These are phyloP conservation scores for Achaetomium macrosporum DNA, from an alignment of 2,329 filamentous ascomycete species.

Conservation along the genomic window DNA sequence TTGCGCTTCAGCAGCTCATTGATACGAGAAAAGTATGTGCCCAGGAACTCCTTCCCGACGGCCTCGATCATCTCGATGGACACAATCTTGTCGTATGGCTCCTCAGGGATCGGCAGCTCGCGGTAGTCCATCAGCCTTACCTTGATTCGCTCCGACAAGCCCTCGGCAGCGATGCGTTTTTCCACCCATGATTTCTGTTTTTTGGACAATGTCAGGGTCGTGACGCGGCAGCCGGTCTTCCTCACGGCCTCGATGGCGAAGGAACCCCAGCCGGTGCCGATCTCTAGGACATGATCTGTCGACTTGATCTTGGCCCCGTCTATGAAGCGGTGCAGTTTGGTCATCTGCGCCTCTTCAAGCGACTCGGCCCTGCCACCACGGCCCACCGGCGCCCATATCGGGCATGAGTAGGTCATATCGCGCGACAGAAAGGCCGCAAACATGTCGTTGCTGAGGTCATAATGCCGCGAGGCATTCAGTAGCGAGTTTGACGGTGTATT, in stretches of 20 bases:
- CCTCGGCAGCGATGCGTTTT: constrained; percentile 54
- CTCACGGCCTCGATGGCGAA: constrained; percentile 65
- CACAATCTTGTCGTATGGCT: constrained; percentile 62
- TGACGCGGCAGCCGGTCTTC: constrained; percentile 61
- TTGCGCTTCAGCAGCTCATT: constrained; percentile 59
- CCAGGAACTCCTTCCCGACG: constrained; percentile 61
- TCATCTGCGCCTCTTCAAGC: constrained; percentile 60
- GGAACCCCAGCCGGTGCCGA: constrained; percentile 70
- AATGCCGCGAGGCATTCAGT: constrained; percentile 65
- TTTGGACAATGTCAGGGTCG: constrained; percentile 60
- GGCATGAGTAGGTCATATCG: constrained; percentile 74
- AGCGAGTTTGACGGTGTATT: constrained; percentile 54
- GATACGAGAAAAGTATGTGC: constrained; percentile 61
- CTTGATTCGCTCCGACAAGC: constrained; percentile 54
- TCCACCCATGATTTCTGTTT: constrained; percentile 67
- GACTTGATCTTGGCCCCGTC: constrained; percentile 57
- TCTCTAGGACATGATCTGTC: constrained; percentile 65
- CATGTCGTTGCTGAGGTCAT: constrained; percentile 72
- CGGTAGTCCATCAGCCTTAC: constrained; percentile 66
- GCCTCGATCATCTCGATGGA: constrained; percentile 76
- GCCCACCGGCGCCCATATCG: constrained; percentile 51
- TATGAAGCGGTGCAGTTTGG: constrained; percentile 62
- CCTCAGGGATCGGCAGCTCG: constrained; percentile 47
- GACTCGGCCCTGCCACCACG: constrained; percentile 44
- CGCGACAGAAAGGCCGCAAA: constrained; percentile 66